Base-by-base conservation (phyloP, 768 basidiomycete genomes). In the Termitomyces sp. region DNA sequence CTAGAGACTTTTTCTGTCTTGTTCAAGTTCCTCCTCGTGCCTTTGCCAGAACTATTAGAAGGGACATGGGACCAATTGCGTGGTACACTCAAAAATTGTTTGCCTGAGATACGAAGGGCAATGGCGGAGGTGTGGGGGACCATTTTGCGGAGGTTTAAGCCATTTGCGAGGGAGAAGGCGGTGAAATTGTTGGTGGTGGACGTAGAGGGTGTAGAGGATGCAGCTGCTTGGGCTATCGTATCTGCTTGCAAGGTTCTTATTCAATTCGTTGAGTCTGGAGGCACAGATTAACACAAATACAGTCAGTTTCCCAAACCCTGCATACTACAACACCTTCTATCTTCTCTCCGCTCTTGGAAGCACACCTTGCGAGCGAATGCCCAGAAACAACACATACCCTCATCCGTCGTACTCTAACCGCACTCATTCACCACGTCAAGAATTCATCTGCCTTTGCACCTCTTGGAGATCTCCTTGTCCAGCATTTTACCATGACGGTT, bases 51-150 rank as follows among this genome's bases (percentile, higher is more conserved):
- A 32, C 73, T 85, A 5, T 66, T 88, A 26, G 75, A 80, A 44
- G 73, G 77, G 44, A 86, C 88, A 3, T 92, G 90, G 90, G 55
- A 68, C 6, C 64, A 71, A 30, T 71, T 92, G 42, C 74, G 76
- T 26, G 65, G 69, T 0, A 72, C 78, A 1, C 68, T 92, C 9
- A 79, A 80, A 3, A 79, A 75, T 57, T 91, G 88, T 67, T 72
- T 80, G 56, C 79, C 83, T 0, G 90, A 94, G 58, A 80, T 92
- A 2, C 89, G 89, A 65, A 75, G 88, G 26, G 84, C 88, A 1
- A 79, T 90, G 10, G 88, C 92, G 0, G 93, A 97, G 66, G 91
- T 92, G 4, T 97, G 92, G 95, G 91, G 86, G 0, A 83, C 82
- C 0, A 79, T 88, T 0, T 65, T 96, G 44, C 77, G 94, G 50